Conservation (phyloP, 1,139 yeast genomes). For the Suhomyces bribrorum region DNA sequence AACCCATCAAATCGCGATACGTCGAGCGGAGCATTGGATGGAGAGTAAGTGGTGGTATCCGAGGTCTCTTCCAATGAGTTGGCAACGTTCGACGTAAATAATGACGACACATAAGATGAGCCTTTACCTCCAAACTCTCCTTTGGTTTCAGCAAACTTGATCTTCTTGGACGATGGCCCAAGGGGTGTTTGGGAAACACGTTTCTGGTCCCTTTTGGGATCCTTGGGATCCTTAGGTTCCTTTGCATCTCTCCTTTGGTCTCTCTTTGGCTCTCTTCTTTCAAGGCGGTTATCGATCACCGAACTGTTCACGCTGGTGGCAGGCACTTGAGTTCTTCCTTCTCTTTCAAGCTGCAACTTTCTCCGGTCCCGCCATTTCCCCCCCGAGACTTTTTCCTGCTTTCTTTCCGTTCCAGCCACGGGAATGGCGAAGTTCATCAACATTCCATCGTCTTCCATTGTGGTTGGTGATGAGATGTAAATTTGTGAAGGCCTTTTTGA, state of each 20-base stretch:
- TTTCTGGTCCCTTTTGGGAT: slow-evolving; percentile 3
- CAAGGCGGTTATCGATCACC: slow-evolving; percentile 26
- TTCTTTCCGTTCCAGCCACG: slow-evolving; percentile 19
- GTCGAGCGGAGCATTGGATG: slow-evolving; percentile 89
- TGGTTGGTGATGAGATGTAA: slow-evolving; percentile 11
- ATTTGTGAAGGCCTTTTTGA: too few relatives aligned
- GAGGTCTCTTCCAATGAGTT: slow-evolving; percentile 29
- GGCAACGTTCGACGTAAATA: slow-evolving; percentile 73
- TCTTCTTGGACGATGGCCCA: slow-evolving; percentile 27
- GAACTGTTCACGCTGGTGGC: slow-evolving; percentile 43
- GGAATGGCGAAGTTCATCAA: slow-evolving; percentile 61
- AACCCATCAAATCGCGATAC: slow-evolving; percentile 69
- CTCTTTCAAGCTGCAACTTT: slow-evolving; percentile 49
- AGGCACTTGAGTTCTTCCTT: slow-evolving; percentile 46
- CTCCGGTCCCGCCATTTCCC: slow-evolving; percentile 84
- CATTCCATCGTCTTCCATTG: slow-evolving; percentile 61
- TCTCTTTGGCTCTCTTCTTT: slow-evolving; percentile 8
- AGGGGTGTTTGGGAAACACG: background rate
- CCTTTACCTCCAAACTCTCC: slow-evolving; percentile 54
- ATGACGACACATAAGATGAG: slow-evolving; percentile 74
- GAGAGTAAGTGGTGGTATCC: slow-evolving; percentile 35
- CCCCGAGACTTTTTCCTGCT: slow-evolving; percentile 51
- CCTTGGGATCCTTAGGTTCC: slow-evolving; percentile 4
- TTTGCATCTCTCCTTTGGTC: too few relatives aligned
- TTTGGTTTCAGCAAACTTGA: slow-evolving; percentile 39